Evolutionary conservation across 2,329 filamentous ascomycete species (phyloP), one percentile per base, ranked within the genome.

Genomic region (Aspergillus phoenicis): DNA sequence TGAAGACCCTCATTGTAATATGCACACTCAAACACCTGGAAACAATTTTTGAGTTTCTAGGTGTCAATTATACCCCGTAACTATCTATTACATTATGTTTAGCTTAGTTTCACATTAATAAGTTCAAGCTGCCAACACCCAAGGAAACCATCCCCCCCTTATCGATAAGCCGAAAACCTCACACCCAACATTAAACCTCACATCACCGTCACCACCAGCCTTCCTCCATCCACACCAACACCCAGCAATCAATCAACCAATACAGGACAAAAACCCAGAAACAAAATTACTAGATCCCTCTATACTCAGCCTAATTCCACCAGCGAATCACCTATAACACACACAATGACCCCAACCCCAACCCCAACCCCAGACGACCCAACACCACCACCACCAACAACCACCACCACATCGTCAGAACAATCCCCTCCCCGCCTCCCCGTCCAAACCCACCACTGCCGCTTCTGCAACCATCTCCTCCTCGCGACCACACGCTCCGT

Each of bases 381-480:
- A 30, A 39, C 24, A 54, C 28, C 28, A 30, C 28, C 28, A 30
- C 28, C 28, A 30, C 28, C 28, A 30, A 6, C 54, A 41, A 17
- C 48, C 17, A 58, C 60, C 10, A 13, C 54, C 52, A 22, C 48
- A 15, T 2, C 28, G 28, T 10, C n/a, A 57, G 36, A 39, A 33
- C 8, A 8, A 62, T 58, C 39, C 60, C 59, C 48, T 20, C 22
- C 6, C 30, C 56, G 59, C 41, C 69, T 75, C 56, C 72, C 70
- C 65, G 68, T 84, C 53, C 81, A 79, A 68, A 82, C 84, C 17
- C 85, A 86, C 72, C 86, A 83, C 71, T 90, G 88, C 80, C 73
- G 74, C 49, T 82, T 88, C 71, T 91, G 88, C 81, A 85, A 81
- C 49, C 83, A 87, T 67, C 83, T 90, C 64, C 77, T 90, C 58